Percentiles rank a stretch among this genome's conserved stretches.
Conservation (phyloP, 371 early-diverging fungal genomes). For the Smittium mucronatum region DNA sequence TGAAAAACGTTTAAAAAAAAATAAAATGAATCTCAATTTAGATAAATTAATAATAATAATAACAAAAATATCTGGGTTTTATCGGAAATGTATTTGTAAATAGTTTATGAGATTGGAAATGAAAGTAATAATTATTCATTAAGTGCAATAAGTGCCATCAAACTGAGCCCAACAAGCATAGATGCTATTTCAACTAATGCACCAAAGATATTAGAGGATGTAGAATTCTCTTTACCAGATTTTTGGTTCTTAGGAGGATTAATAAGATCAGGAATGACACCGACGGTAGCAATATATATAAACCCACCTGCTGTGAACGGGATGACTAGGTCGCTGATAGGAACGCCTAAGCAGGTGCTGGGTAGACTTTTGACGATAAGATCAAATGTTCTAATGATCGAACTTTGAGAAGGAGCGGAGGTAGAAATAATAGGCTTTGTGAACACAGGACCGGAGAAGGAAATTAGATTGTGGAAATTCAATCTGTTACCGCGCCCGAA, state of each 20-base stretch:
- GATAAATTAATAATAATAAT: too few species aligned
- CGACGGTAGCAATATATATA: slow-evolving; percentile 76
- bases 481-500: slow-evolving; percentile 32
- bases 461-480: slow-evolving; percentile 16
- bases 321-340: slow-evolving; percentile 60
- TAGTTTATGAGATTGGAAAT: too few species aligned
- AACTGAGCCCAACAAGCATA: slow-evolving; percentile 32
- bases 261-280: slow-evolving; percentile 72
- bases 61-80: too few species aligned
- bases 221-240: slow-evolving; percentile 27
- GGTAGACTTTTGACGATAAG: slow-evolving; percentile 18
- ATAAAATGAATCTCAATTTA: too few species aligned
- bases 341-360: slow-evolving; percentile 33
- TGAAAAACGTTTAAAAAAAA: too few species aligned
- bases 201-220: slow-evolving; percentile 9
- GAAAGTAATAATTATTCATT: slow-evolving; percentile 32
- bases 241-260: slow-evolving; percentile 42
- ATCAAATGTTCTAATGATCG: background rate
- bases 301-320: slow-evolving; percentile 84
- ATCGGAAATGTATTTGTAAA: too few species aligned
- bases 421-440: slow-evolving; percentile 9
- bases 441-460: slow-evolving; percentile 21
- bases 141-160: slow-evolving; percentile 36
- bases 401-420: background rate
- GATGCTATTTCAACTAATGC: slow-evolving; percentile 29